A percentile compares a stretch with the other conserved stretches of the same genome.
phyloP scores from a whole-genome alignment of 148 eudicot species.

The Rhododendron griersonianum region DNA sequence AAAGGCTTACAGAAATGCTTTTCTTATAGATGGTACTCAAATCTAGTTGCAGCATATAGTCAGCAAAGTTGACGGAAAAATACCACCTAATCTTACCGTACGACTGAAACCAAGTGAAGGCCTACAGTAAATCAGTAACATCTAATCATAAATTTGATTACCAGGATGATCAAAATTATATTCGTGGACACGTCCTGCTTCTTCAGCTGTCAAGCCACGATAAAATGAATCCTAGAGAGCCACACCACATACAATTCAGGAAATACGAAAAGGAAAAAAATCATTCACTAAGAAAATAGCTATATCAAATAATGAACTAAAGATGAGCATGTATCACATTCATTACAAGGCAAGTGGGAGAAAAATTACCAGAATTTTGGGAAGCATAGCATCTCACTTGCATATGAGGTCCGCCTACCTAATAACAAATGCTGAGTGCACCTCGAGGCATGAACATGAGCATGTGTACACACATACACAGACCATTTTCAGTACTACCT shows the following conservation, averaged over 20 bases:
- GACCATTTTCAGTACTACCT: background rate
- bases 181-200: constrained; percentile 70
- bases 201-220: constrained; percentile 84
- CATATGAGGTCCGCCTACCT: background rate
- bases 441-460: background rate
- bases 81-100: background rate
- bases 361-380: background rate
- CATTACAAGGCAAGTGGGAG: background rate
- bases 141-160: background rate
- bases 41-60: background rate
- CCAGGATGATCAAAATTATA: constrained; percentile 79
- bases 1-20: background rate
- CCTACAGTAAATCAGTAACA: background rate
- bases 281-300: background rate
- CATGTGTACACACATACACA: background rate
- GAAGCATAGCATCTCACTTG: background rate
- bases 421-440: background rate
- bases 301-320: background rate
- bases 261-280: background rate
- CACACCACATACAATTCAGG: constrained; percentile 8
- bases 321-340: background rate
- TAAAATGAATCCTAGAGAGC: constrained; percentile 87
- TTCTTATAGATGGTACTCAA: background rate
- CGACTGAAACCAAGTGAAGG: background rate
- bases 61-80: background rate